These are phyloP conservation scores for Thermoascus crustaceus DNA, from an alignment of 2,329 filamentous ascomycete species.

Conservation along the genomic window DNA sequence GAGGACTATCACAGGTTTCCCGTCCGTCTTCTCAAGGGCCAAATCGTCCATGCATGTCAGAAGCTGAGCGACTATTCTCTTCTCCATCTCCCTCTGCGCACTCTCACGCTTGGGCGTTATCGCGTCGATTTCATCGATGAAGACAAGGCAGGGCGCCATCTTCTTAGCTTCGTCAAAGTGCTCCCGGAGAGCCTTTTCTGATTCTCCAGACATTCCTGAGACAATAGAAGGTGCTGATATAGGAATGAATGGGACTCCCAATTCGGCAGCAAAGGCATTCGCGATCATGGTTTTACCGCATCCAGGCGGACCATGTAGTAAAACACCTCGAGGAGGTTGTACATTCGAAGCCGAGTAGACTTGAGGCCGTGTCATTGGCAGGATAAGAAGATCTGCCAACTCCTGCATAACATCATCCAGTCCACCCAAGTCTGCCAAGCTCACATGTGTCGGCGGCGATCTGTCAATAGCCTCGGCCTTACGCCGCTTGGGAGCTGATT, in stretches of 20 bases:
- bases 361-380: constrained; percentile 62
- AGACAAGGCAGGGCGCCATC: constrained; percentile 79
- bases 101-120: constrained; percentile 82
- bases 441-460: constrained; percentile 58
- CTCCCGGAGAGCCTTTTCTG: constrained; percentile 76
- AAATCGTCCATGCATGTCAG: constrained; percentile 81
- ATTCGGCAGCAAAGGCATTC: constrained; percentile 66
- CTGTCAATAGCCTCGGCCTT: constrained; percentile 53
- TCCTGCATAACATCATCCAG: constrained; percentile 63
- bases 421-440: constrained; percentile 65
- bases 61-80: constrained; percentile 75
- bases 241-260: constrained; percentile 70
- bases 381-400: constrained; percentile 61
- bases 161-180: constrained; percentile 81
- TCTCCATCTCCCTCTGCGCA: constrained; percentile 80
- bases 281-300: constrained; percentile 83
- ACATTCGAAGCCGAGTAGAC: constrained; percentile 58
- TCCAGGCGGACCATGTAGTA: constrained; percentile 75
- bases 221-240: constrained; percentile 76
- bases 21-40: constrained; percentile 59
- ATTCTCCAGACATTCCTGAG: constrained; percentile 81
- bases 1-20: constrained; percentile 76
- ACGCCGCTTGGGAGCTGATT: constrained; percentile 58
- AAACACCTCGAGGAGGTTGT: constrained; percentile 63
- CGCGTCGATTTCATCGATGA: constrained; percentile 86